Conservation (phyloP, 108 stramenopile genomes). For the Stephanodiscus minutulus region DNA sequence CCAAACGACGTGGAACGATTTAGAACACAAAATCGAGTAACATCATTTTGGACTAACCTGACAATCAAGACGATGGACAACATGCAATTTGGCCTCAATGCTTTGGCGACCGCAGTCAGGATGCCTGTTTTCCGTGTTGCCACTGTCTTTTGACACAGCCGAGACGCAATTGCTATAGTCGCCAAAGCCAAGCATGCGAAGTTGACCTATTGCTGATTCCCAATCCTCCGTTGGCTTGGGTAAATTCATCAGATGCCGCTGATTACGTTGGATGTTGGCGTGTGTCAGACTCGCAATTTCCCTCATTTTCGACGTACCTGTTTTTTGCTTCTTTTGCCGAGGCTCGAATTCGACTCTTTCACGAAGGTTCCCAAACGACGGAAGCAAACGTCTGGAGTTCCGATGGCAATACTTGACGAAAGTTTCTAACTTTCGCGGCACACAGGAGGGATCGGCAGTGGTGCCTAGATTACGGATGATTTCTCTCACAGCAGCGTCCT, state of each 20-base stretch:
- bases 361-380: constrained; percentile 15
- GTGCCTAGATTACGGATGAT: constrained; percentile 31
- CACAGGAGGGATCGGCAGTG: constrained; percentile 37
- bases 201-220: constrained; percentile 76
- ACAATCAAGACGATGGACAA: constrained; percentile 81
- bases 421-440: constrained; percentile 59
- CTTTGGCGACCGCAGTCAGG: background rate
- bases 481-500: constrained; percentile 15
- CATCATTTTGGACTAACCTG: constrained; percentile 34
- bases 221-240: constrained; percentile 53
- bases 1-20: no score
- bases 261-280: constrained; percentile 39
- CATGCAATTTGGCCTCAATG: constrained; percentile 30
- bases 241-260: constrained; percentile 53
- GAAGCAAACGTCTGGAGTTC: constrained; percentile 55
- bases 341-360: background rate
- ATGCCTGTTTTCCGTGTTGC: constrained; percentile 2
- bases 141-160: constrained; percentile 9
- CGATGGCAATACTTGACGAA: constrained; percentile 58
- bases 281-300: constrained; percentile 33
- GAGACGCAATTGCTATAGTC: constrained; percentile 20
- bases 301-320: constrained; percentile 7
- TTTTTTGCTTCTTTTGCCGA: constrained; percentile 28
- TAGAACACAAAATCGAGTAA: background rate
- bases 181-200: constrained; percentile 50